Base-by-base conservation (phyloP, 2,329 filamentous ascomycete species). In the Alternaria longipes region DNA sequence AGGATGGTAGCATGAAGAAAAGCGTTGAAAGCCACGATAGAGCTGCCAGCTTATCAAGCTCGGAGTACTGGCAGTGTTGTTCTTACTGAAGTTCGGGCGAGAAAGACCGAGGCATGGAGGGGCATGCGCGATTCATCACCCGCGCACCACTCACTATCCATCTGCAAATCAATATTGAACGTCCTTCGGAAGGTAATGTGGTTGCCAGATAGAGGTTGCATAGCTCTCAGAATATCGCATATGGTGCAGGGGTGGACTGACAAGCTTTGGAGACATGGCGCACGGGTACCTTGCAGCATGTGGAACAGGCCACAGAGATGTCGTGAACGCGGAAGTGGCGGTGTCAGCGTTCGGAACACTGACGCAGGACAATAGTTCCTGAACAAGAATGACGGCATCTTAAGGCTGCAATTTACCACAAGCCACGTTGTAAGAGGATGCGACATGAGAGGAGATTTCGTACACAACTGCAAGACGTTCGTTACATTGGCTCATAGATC, bases 211-310 rank as follows among this genome's bases (percentile, higher is more conserved):
- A 9, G 40, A 42, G 20, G 40, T 30, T 16, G 38, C 40, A 52
- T 45, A n/a, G 38, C 38, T 38, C 36, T 32, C 36, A 41, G 14
- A 34, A 24, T 26, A 34, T 18, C 28, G 18, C 26, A 26, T 28
- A 51, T 18, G 8, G 30, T 32, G 18, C 52, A 51, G 16, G 45
- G 54, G 22, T 24, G 18, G 38, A 22, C 22, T 16, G 30, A 41
- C 46, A 46, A 44, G n/a, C 20, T 58, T 46, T 18, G 32, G 22
- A 45, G 34, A 50, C 44, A 51, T 24, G 51, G 50, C 50, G 50
- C 46, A 47, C 47, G 45, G 56, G 41, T 53, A 56, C 52, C 60
- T 60, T 56, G 57, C 57, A 51, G 20, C 34, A 36, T 56, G 32
- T 60, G 51, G 20, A 52, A 60, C 44, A 53, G 34, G 30, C 30